Conservation (phyloP, 495 filamentous ascomycete genomes). For the Pseudoneurospora amorphoporcata region DNA sequence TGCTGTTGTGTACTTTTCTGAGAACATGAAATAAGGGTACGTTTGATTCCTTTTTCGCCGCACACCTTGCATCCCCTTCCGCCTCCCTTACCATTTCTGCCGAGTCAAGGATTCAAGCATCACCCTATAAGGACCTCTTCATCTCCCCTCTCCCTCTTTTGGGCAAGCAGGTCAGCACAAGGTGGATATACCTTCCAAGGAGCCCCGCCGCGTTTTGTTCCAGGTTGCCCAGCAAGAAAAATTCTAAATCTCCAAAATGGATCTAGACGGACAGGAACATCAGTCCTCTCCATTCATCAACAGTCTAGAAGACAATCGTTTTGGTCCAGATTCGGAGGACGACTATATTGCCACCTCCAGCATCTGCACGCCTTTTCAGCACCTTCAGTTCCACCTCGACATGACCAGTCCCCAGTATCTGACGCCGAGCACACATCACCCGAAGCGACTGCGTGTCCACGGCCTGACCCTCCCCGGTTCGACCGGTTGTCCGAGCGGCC, state of each 20-base stretch:
- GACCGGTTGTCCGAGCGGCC: constrained; percentile 10
- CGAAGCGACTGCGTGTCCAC: constrained; percentile 6
- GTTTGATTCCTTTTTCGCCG: not conserved
- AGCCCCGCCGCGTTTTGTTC: not conserved
- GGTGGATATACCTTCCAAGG: not conserved
- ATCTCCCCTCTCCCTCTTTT: not conserved
- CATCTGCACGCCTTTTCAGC: constrained; percentile 4
- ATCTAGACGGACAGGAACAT: constrained; percentile 13
- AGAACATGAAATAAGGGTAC: not conserved
- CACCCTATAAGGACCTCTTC: not conserved
- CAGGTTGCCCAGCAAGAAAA: not conserved
- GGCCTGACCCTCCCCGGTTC: constrained; percentile 12
- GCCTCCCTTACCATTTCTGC: not conserved
- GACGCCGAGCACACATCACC: constrained; percentile 13
- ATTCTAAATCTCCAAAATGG: constrained; percentile 12
- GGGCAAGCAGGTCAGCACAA: not conserved
- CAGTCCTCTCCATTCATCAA: not conserved
- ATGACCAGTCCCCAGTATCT: constrained; percentile 24
- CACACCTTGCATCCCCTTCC: not conserved
- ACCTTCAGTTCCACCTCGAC: constrained; percentile 17
- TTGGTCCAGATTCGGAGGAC: constrained; percentile 13
- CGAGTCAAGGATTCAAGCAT: not conserved
- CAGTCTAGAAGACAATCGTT: constrained; percentile 9
- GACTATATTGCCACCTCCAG: not conserved
- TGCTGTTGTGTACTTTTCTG: not conserved